These are phyloP conservation scores for Pisolithus albus DNA, from an alignment of 768 basidiomycete genomes.

Conservation along the genomic window DNA sequence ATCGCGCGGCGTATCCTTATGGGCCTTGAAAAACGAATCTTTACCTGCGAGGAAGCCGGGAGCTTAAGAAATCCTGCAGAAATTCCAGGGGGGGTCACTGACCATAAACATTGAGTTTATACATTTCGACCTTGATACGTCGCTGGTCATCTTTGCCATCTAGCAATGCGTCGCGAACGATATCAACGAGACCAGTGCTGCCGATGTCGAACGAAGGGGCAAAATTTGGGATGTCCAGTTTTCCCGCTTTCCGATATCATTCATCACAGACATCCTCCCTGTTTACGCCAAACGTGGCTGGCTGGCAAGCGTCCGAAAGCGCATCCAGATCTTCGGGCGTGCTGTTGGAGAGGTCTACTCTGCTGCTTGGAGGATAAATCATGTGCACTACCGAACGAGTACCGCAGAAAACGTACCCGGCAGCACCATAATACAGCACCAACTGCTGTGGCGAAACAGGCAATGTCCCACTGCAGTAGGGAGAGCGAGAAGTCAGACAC, in stretches of 20 bases:
- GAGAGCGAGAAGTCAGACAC: too few relatives aligned
- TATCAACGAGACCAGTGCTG: constrained; percentile 21
- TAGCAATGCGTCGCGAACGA: constrained; percentile 17
- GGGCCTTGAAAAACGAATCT: constrained; percentile 44
- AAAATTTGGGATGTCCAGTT: constrained; percentile 35
- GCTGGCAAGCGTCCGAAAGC: constrained; percentile 32
- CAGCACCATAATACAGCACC: too few relatives aligned
- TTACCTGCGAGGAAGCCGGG: constrained; percentile 20
- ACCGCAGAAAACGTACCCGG: too few relatives aligned
- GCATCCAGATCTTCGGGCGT: constrained; percentile 3
- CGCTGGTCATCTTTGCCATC: constrained; percentile 14
- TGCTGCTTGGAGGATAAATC: too few relatives aligned
- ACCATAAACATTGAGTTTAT: constrained; percentile 46
- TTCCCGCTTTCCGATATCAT: constrained; percentile 38
- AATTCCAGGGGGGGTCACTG: not conserved
- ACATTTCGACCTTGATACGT: constrained; percentile 31
- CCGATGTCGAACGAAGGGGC: constrained; percentile 26
- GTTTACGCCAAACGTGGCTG: constrained; percentile 33
- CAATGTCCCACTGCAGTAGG: too few relatives aligned
- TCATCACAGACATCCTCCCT: constrained; percentile 36
- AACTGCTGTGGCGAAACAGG: too few relatives aligned
- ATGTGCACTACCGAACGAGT: too few relatives aligned
- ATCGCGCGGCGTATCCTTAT: constrained; percentile 41
- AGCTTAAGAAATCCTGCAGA: not conserved
- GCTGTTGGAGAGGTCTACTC: too few relatives aligned